phyloP scores from a whole-genome alignment of 2,329 filamentous ascomycete genomes.

The Aureobasidium pullulans region DNA sequence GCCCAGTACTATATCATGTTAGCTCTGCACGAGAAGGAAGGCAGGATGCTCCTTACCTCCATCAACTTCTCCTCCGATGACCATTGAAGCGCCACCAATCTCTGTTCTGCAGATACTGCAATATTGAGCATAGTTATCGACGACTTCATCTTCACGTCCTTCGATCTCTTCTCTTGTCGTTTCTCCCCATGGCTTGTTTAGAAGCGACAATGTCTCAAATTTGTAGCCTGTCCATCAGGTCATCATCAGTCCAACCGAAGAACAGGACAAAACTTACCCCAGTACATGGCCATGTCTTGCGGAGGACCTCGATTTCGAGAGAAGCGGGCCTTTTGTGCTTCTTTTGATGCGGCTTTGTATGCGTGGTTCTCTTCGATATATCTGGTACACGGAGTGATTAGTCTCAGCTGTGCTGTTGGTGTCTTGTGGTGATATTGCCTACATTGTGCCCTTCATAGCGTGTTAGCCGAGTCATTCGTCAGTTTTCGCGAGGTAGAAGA shows the following conservation, averaged over 20 bases:
- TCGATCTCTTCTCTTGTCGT: constrained; percentile 73
- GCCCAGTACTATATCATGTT: constrained; percentile 61
- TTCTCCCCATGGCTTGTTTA: constrained; percentile 67
- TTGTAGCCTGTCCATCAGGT: constrained; percentile 65
- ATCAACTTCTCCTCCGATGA: constrained; percentile 91
- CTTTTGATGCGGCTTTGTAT: constrained; percentile 58
- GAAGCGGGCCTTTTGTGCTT: constrained; percentile 46
- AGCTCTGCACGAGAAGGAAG: not conserved
- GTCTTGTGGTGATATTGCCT: constrained; percentile 19
- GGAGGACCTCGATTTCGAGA: constrained; percentile 33
- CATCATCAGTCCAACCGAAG: not conserved
- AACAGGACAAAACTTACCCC: constrained; percentile 52
- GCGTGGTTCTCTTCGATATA: constrained; percentile 89
- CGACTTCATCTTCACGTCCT: constrained; percentile 58
- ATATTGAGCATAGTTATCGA: constrained; percentile 90
- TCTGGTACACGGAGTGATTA: constrained; percentile 37
- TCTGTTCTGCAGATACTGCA: constrained; percentile 89
- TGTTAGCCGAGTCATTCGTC: no score
- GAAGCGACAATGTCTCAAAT: constrained; percentile 78
- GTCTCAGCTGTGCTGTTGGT: not conserved
- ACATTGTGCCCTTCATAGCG: constrained; percentile 42
- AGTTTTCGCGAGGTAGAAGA: not conserved
- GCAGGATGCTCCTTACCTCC: constrained; percentile 50
- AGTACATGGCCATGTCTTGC: constrained; percentile 81
- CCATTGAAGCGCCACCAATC: constrained; percentile 65